Evolutionary conservation across 73 alveolate species (phyloP), one percentile per base, ranked within the genome.

Genomic region (Effrenium voratum): DNA sequence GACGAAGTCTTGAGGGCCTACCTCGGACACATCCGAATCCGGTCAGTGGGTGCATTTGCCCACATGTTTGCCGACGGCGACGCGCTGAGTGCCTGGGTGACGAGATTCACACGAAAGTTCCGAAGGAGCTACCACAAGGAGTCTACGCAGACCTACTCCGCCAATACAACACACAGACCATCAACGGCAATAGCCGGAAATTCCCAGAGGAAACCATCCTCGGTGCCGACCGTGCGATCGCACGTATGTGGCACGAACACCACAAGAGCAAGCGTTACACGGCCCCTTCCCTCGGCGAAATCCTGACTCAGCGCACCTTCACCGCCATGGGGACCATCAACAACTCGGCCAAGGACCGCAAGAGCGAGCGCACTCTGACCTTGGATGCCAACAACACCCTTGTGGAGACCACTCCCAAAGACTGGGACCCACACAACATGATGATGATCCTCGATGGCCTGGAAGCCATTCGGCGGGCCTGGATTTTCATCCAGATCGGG

Each of bases 161-260:
- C 68, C 68, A 22, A 55, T 22, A 22, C n/a, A 55, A 22, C 12
- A 55, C 12, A 55, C 68, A 55, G 68, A 12, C 22, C 68, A 55
- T 55, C 68, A 55, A 12, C 68, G 68, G 22, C 68, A 15, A 55
- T 22, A 55, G 68, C 22, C 30, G 22, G 68, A 12, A 55, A 12
- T 43, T 77, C 66, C 88, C 88, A 0, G 88, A 77, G 41, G 12
- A 19, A 0, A 8, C 2, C 41, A 8, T 44, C 34, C 88, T 77
- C 6, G 88, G 88, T 0, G 88, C 88, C 16, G 88, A 77, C 12
- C 32, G 24, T 0, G 63, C 24, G 3, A 13, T 77, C 28, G 88
- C 60, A 0, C 44, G 88, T 0, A 77, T 77, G 88, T n/a, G 46
- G 40, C 63, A 77, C 63, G 88, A 77, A 40, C 88, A 77, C 30